phyloP scores from a whole-genome alignment of 768 basidiomycete genomes.

The Russula ochroleuca region DNA sequence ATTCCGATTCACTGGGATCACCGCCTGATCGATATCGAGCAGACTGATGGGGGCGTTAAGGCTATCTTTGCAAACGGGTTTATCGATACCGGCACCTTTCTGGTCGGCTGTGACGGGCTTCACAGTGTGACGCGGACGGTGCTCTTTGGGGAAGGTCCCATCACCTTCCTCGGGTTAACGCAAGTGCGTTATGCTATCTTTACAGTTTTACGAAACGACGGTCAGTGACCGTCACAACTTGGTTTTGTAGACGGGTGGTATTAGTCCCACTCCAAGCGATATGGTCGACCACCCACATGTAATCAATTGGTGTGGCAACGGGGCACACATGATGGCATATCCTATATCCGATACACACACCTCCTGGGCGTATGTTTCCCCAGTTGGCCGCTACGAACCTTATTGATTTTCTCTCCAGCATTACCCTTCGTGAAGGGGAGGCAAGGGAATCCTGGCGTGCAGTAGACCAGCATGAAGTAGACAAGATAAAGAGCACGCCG shows the following conservation, averaged over 20 bases:
- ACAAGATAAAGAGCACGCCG: constrained; percentile 29
- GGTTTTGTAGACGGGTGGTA: constrained; percentile 36
- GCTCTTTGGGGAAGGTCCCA: constrained; percentile 38
- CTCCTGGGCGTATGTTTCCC: constrained; percentile 39
- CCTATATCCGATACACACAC: constrained; percentile 33
- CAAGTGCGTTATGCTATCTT: constrained; percentile 32
- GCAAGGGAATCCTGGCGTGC: constrained; percentile 42
- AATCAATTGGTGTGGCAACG: constrained; percentile 38
- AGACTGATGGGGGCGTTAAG: constrained; percentile 32
- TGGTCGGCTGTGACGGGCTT: constrained; percentile 45
- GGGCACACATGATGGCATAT: constrained; percentile 39
- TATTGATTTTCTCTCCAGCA: constrained; percentile 26
- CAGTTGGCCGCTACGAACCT: not conserved
- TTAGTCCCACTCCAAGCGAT: constrained; percentile 32
- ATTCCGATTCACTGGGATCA: constrained; percentile 37
- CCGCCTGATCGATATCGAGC: constrained; percentile 35
- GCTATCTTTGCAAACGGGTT: constrained; percentile 39
- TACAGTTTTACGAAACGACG: not conserved
- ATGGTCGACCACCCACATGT: constrained; percentile 29
- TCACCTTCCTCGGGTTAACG: constrained; percentile 39
- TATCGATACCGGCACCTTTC: constrained; percentile 37
- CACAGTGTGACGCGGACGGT: constrained; percentile 39
- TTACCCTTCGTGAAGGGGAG: constrained; percentile 40
- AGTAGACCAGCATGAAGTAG: constrained; percentile 33
- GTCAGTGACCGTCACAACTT: not conserved